Percentiles rank a stretch among this genome's conserved stretches.
phyloP scores from a whole-genome alignment of 2,329 filamentous ascomycete genomes.

The Aspergillus texensis region DNA sequence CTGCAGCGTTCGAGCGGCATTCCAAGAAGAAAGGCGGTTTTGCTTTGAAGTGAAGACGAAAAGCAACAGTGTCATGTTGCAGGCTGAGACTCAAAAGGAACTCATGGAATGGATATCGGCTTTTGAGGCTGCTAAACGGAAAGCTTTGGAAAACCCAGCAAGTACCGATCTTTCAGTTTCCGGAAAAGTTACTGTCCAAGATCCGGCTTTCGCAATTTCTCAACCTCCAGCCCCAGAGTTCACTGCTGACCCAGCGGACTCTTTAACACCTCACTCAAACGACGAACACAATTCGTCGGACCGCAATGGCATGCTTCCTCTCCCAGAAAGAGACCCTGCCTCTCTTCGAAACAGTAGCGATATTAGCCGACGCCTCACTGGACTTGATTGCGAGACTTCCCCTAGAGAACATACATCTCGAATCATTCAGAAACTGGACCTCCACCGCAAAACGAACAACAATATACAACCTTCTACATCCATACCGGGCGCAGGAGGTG shows the following conservation, averaged over 20 bases:
- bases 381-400: conserved; percentile 60
- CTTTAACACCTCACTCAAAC: conserved; percentile 57
- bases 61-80: conserved; percentile 82
- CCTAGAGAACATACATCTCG: conserved; percentile 79
- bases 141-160: conserved; percentile 75
- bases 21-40: conserved; percentile 90
- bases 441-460: conserved; percentile 74
- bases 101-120: conserved; percentile 93
- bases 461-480: conserved; percentile 54
- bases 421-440: conserved; percentile 89
- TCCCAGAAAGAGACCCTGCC: conserved; percentile 64
- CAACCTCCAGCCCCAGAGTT: conserved; percentile 88
- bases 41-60: conserved; percentile 99
- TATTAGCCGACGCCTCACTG: conserved; percentile 58
- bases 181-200: conserved; percentile 50
- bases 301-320: conserved; percentile 64
- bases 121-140: conserved; percentile 92
- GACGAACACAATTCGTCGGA: conserved; percentile 62
- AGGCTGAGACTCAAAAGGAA: conserved; percentile 89
- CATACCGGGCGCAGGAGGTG: conserved; percentile 54
- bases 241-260: conserved; percentile 75
- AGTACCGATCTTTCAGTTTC: conserved; percentile 52
- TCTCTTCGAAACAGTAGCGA: conserved; percentile 73
- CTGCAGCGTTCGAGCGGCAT: conserved; percentile 87
- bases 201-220: conserved; percentile 88